Evolutionary conservation across 345 rosid genomes (phyloP).

Genomic region (Arabis alpina): DNA sequence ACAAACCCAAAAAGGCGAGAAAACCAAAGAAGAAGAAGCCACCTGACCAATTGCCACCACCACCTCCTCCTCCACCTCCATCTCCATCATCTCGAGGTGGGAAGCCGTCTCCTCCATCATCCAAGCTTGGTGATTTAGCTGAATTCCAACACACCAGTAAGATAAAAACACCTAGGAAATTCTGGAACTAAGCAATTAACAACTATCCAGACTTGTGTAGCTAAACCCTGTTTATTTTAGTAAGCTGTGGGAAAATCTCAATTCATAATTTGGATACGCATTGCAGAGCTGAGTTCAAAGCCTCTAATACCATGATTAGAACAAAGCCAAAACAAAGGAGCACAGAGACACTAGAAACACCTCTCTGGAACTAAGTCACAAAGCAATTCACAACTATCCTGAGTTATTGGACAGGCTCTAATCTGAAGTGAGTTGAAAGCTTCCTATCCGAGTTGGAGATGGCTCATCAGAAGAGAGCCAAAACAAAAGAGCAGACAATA

Average conservation of each 20-base stretch:
- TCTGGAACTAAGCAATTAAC: neutral
- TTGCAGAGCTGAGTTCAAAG: neutral
- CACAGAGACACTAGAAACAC: no score
- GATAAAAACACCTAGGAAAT: neutral
- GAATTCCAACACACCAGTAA: constrained; percentile 38
- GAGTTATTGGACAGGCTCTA: no score
- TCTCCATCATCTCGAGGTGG: constrained; percentile 79
- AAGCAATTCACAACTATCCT: no score
- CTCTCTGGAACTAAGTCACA: no score
- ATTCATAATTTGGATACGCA: neutral
- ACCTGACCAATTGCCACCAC: constrained; percentile 90
- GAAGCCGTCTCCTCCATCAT: constrained; percentile 81
- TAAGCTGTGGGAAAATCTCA: neutral
- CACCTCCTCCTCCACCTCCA: constrained; percentile 92
- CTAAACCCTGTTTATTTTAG: neutral
- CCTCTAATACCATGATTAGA: neutral
- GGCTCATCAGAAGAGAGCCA: neutral
- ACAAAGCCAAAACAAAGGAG: neutral
- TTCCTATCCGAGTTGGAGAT: no score
- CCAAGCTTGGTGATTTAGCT: constrained; percentile 76
- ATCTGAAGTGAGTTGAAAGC: no score
- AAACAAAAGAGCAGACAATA: neutral
- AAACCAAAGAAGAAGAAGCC: constrained; percentile 92
- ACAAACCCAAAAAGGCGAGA: constrained; percentile 78
- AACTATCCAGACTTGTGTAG: constrained; percentile 11